Conservation (phyloP, 2,329 filamentous ascomycete genomes). For the Diaporthe ilicicola region DNA sequence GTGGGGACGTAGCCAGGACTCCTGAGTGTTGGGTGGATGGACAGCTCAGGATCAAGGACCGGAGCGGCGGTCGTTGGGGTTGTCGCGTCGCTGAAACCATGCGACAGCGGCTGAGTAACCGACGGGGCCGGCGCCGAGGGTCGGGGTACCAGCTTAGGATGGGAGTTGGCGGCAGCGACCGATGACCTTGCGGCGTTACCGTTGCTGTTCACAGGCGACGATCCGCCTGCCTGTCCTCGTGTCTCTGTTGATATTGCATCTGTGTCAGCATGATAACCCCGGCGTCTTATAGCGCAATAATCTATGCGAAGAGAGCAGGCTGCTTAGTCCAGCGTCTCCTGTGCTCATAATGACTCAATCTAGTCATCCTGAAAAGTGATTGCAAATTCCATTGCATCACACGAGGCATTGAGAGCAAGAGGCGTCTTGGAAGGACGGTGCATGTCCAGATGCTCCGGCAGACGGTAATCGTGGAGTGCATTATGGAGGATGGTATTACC, state of each 20-base stretch:
- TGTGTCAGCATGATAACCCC: conserved; percentile 25
- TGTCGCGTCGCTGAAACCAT: conserved; percentile 55
- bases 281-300: neutral
- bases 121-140: conserved; percentile 29
- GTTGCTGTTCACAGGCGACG: conserved; percentile 17
- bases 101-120: conserved; percentile 39
- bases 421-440: conserved; percentile 2
- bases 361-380: neutral
- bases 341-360: conserved; percentile 8
- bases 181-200: conserved; percentile 23
- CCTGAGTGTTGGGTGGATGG: conserved; percentile 60
- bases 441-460: neutral
- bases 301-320: neutral
- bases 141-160: conserved; percentile 31
- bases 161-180: conserved; percentile 22
- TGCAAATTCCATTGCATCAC: neutral
- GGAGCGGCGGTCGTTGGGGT: conserved; percentile 45
- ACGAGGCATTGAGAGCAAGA: neutral
- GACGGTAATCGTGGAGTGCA: neutral
- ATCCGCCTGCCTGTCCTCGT: conserved; percentile 29
- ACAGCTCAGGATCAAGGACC: conserved; percentile 51
- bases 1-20: conserved; percentile 39
- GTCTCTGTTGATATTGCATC: conserved; percentile 27
- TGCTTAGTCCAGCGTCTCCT: neutral
- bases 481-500: conserved; percentile 8